Evolutionary conservation across 192 early-diverging fungal species (phyloP), one percentile per base, ranked within the genome.

Genomic region (Cetraspora pellucida): DNA sequence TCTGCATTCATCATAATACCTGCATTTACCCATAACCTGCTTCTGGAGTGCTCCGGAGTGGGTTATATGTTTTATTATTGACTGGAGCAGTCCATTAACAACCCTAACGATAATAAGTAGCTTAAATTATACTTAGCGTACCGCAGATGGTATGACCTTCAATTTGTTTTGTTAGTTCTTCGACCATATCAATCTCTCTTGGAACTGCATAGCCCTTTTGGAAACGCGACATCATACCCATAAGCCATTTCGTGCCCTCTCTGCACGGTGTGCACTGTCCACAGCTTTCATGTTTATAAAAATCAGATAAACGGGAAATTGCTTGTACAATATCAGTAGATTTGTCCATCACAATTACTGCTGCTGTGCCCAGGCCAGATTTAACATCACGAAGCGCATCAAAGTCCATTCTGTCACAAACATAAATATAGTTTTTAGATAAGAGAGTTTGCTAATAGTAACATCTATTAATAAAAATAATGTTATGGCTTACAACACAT

Each of bases 201-300:
- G 85, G 78, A 14, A 87, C 89, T 7, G 92, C 95, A 73, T 94
- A 83, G 37, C 97, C 97, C 11, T 85, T 84, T 77, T 96, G 95
- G 83, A 99, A 97, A 58, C 97, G 91, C 23, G 87, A 86, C 97
- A 99, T 99, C 91, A 97, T 98, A 81, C 92, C 89, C 72, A 92
- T 93, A 72, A 98, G 85, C 97, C 97, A 99, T 23, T 87, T 89
- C 31, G 95, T 95, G 14, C 96, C 97, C 84, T 99, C 97, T 74
- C 97, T 90, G 82, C 97, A 99, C 11, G 97, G 97, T 57, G 97
- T 99, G 85, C 97, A 99, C 87, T 99, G 97, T 79, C 97, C 97
- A 77, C 97, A 99, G 66, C 89, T 91, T 85, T 99, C 97, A 85
- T 99, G 97, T 83, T 94, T 90, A 87, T 97, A 99, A 84, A 99